Conservation (phyloP, 2,329 filamentous ascomycete species). For the Epichloe amarillans region DNA sequence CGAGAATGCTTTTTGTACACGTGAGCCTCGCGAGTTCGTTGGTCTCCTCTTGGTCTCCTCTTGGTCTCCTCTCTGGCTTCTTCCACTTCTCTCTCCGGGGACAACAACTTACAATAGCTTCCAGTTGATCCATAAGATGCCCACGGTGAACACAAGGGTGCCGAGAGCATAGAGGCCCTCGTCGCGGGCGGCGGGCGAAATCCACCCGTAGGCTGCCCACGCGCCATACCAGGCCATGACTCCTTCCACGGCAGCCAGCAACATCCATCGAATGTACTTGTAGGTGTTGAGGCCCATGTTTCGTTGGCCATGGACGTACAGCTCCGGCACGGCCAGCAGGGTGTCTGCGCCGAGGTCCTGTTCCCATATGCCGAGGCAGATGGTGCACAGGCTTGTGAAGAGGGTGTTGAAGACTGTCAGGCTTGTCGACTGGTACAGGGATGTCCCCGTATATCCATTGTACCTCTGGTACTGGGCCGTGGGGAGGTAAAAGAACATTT, state of each 20-base stretch:
- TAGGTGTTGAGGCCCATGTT: slow-evolving; percentile 59
- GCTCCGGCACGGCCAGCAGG: slow-evolving; percentile 78
- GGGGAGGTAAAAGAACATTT: slow-evolving; percentile 68
- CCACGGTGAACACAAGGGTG: slow-evolving; percentile 55
- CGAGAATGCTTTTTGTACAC: slow-evolving; percentile 39
- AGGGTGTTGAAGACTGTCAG: slow-evolving; percentile 89
- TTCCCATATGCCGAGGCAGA: slow-evolving; percentile 83
- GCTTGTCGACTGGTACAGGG: slow-evolving; percentile 75
- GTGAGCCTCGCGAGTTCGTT: not conserved
- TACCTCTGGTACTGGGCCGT: slow-evolving; percentile 74
- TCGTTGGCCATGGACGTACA: slow-evolving; percentile 73
- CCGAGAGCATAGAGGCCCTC: slow-evolving; percentile 63
- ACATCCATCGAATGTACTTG: slow-evolving; percentile 66
- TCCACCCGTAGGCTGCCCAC: slow-evolving; percentile 38
- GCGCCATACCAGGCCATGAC: slow-evolving; percentile 58
- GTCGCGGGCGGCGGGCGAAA: slow-evolving; percentile 40
- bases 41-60: no score
- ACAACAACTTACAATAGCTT: slow-evolving; percentile 56
- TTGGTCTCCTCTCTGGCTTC: not conserved
- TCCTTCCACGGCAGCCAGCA: slow-evolving; percentile 59
- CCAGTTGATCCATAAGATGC: slow-evolving; percentile 57
- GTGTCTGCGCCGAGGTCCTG: slow-evolving; percentile 77
- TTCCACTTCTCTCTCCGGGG: not conserved
- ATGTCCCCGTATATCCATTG: slow-evolving; percentile 82
- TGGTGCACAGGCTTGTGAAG: slow-evolving; percentile 80